Conservation (phyloP, 108 stramenopile species). For the Pseudonitzschia pungens region DNA sequence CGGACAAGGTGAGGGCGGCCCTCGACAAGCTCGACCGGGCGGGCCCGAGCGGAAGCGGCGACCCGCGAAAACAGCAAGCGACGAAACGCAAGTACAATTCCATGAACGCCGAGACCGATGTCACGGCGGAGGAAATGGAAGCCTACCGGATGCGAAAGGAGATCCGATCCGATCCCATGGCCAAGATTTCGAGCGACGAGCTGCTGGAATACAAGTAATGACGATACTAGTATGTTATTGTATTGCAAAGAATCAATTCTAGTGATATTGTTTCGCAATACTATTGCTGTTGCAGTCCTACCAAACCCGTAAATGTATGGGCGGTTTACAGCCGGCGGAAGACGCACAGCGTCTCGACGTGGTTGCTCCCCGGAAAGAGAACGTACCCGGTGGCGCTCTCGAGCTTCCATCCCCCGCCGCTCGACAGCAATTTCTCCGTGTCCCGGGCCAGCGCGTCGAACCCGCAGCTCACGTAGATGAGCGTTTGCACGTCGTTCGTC, state of each 20-base stretch:
- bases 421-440: conserved; percentile 64
- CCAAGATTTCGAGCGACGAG: conserved; percentile 71
- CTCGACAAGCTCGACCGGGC: conserved; percentile 52
- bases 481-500: conserved; percentile 72
- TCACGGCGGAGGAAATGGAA: conserved; percentile 95
- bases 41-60: conserved; percentile 15
- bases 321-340: conserved; percentile 53
- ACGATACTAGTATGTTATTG: no score
- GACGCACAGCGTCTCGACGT: conserved; percentile 93
- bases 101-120: conserved; percentile 81
- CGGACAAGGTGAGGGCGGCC: conserved; percentile 79
- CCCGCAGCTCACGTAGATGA: conserved; percentile 96
- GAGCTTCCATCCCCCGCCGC: conserved; percentile 81
- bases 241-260: no score
- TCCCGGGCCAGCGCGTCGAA: conserved; percentile 96
- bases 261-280: no score
- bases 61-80: background rate
- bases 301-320: no score
- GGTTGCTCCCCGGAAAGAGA: conserved; percentile 94
- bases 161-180: conserved; percentile 83
- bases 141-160: conserved; percentile 88
- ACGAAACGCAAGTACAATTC: conserved; percentile 91
- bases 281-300: no score
- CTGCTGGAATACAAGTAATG: conserved; percentile 72
- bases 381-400: conserved; percentile 92